phyloP scores from a whole-genome alignment of 31 red algal genomes.

The Porphyra umbilicalis region DNA sequence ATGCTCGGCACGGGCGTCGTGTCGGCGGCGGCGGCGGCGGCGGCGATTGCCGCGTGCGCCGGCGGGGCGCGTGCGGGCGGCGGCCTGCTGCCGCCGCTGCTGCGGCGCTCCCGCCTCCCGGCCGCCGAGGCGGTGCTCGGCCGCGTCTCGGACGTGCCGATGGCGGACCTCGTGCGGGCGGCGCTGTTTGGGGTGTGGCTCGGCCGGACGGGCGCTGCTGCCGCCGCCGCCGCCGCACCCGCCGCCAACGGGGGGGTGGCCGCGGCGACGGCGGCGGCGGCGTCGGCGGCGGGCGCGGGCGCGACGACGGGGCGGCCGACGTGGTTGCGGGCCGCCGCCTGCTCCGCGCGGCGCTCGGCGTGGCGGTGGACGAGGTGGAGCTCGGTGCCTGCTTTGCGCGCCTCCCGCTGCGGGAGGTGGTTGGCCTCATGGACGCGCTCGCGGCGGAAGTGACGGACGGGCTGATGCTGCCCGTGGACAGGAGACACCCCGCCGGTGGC shows the following conservation, averaged over 20 bases:
- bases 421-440: not conserved
- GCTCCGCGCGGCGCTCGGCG: not conserved
- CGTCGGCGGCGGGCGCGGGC: not conserved
- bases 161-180: not conserved
- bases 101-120: not conserved
- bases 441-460: not conserved
- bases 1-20: slow-evolving; percentile 56
- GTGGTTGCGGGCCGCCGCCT: not conserved
- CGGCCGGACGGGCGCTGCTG: not conserved
- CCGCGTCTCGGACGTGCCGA: not conserved
- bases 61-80: not conserved
- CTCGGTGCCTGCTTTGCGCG: not conserved
- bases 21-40: slow-evolving; percentile 31
- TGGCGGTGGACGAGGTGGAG: not conserved
- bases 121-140: not conserved
- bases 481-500: not conserved
- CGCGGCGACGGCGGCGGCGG: not conserved
- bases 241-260: no score
- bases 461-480: not conserved
- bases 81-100: not conserved
- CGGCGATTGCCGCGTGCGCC: slow-evolving; percentile 23
- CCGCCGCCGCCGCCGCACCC: not conserved
- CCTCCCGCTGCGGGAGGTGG: not conserved
- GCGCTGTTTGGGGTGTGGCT: not conserved
- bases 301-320: not conserved